A percentile compares a stretch with the other conserved stretches of the same genome.
Conservation (phyloP, 805 yeast genomes). For the Candida ulmi region DNA sequence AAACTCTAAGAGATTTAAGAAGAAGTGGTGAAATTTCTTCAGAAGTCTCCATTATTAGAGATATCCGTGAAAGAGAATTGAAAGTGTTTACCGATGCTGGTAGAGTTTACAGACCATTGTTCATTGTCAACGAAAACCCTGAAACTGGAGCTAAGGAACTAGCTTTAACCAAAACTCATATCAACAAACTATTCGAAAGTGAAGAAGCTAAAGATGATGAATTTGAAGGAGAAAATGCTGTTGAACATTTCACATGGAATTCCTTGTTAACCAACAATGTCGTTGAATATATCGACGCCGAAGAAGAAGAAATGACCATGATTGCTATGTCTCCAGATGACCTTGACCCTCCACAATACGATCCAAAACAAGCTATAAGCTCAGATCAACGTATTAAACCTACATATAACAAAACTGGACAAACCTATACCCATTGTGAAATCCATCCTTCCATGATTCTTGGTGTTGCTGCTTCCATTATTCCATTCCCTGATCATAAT, state of each 20-base stretch:
- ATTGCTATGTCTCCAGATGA: conserved; percentile 99
- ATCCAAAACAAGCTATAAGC: conserved; percentile 33
- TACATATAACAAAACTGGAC: conserved; percentile 50
- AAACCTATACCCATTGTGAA: conserved; percentile 97
- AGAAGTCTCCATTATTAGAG: conserved; percentile 94
- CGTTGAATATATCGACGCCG: conserved; percentile 96
- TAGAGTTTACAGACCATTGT: conserved; percentile 94
- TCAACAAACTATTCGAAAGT: conserved; percentile 58
- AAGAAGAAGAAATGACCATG: conserved; percentile 97
- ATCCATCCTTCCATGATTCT: conserved; percentile 98
- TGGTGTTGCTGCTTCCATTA: conserved; percentile 97
- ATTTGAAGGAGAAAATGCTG: conserved; percentile 5
- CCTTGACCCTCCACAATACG: conserved; percentile 55
- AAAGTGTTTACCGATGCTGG: conserved; percentile 98
- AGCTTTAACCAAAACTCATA: conserved; percentile 78
- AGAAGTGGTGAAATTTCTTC: conserved; percentile 94
- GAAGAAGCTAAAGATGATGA: conserved; percentile 50
- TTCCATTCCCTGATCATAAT: conserved; percentile 99
- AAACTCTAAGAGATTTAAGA: conserved; percentile 84
- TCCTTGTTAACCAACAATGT: conserved; percentile 79
- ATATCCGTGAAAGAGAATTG: conserved; percentile 94
- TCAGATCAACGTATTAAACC: conserved; percentile 82
- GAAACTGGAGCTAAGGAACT: conserved; percentile 62
- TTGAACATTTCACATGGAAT: conserved; percentile 68
- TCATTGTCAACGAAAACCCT: conserved; percentile 84